Evolutionary conservation across 352 stramenopile genomes (phyloP).

Genomic region (Phytophthora cajani): DNA sequence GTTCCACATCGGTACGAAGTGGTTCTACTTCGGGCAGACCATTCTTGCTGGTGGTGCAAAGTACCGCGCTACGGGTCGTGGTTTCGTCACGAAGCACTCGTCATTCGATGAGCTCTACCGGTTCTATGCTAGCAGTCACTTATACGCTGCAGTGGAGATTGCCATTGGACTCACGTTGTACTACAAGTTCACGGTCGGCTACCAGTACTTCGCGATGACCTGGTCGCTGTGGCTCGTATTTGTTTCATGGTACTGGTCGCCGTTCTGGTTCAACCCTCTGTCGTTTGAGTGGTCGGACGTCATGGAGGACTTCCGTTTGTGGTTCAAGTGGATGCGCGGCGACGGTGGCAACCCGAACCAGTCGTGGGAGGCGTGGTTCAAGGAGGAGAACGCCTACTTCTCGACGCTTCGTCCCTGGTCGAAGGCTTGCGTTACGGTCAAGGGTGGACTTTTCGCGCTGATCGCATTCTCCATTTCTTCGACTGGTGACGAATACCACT

Average conservation of each 20-base stretch:
- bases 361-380: conserved; percentile 97
- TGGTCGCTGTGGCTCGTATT: conserved; percentile 98
- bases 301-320: conserved; percentile 87
- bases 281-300: conserved; percentile 97
- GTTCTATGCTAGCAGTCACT: conserved; percentile 98
- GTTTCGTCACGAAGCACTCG: conserved; percentile 99
- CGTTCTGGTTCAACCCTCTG: conserved; percentile 99
- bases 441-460: conserved; percentile 88
- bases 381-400: conserved; percentile 96
- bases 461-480: conserved; percentile 89
- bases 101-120: conserved; percentile 98
- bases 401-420: conserved; percentile 87
- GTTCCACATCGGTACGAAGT: conserved; percentile 99
- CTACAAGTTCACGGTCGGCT: conserved; percentile 92
- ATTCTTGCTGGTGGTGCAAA: conserved; percentile 98
- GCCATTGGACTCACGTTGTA: conserved; percentile 94
- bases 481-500: conserved; percentile 75
- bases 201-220: conserved; percentile 97
- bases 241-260: conserved; percentile 87
- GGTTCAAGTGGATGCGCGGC: conserved; percentile 95
- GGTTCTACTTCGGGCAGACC: conserved; percentile 99
- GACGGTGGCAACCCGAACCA: conserved; percentile 92
- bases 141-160: conserved; percentile 96
- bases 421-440: conserved; percentile 92
- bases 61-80: conserved; percentile 97